Conservation (phyloP, 108 stramenopile species). For the Nitzschia sp. region DNA sequence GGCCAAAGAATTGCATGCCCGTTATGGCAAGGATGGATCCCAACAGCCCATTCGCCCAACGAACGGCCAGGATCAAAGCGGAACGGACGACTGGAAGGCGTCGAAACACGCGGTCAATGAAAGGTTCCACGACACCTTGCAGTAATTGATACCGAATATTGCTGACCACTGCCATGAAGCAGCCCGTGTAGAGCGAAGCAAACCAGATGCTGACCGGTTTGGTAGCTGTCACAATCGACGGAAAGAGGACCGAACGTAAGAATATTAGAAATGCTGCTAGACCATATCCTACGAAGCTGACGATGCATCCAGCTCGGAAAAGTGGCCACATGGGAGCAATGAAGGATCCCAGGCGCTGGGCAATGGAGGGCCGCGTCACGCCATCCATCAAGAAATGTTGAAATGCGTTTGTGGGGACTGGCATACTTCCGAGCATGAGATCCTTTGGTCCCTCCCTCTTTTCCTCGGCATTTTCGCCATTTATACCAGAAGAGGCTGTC, state of each 20-base stretch:
- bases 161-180: slow-evolving; percentile 71
- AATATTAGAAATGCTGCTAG: slow-evolving; percentile 44
- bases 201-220: slow-evolving; percentile 52
- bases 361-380: slow-evolving; percentile 39
- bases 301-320: slow-evolving; percentile 69
- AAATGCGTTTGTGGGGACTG: slow-evolving; percentile 82
- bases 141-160: slow-evolving; percentile 82
- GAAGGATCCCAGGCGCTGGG: slow-evolving; percentile 51
- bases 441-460: slow-evolving; percentile 15
- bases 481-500: slow-evolving; percentile 9
- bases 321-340: slow-evolving; percentile 62
- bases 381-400: slow-evolving; percentile 64
- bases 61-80: slow-evolving; percentile 42
- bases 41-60: slow-evolving; percentile 70
- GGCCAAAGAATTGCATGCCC: slow-evolving; percentile 65
- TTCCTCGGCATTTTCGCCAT: slow-evolving; percentile 8
- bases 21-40: slow-evolving; percentile 76
- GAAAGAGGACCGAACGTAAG: slow-evolving; percentile 48
- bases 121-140: slow-evolving; percentile 77
- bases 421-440: slow-evolving; percentile 26
- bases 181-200: slow-evolving; percentile 72
- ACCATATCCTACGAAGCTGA: slow-evolving; percentile 75
- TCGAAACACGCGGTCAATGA: slow-evolving; percentile 53
- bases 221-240: slow-evolving; percentile 48
- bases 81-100: slow-evolving; percentile 20